Evolutionary conservation across 805 yeast species (phyloP).

Genomic region (Vanderwaltozyma yarrowii): DNA sequence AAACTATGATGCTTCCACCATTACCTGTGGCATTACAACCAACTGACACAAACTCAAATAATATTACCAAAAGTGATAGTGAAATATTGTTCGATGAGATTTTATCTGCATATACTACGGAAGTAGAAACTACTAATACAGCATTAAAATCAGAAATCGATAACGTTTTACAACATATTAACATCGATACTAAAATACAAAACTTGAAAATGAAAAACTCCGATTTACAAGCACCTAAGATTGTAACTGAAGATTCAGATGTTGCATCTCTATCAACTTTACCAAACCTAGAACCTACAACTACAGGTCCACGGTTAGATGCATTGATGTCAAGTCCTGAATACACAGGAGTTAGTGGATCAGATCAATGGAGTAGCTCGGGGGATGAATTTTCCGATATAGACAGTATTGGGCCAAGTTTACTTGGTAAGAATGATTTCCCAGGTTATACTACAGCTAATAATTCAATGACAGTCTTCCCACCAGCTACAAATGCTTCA

Average conservation of each 20-base stretch:
- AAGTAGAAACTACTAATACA: neutral
- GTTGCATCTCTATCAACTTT: neutral
- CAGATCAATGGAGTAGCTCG: constrained; percentile 16
- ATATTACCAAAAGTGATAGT: constrained; percentile 7
- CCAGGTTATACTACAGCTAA: neutral
- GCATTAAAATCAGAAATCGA: constrained; percentile 13
- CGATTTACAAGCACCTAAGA: neutral
- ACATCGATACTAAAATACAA: constrained; percentile 3
- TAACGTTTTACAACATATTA: constrained; percentile 12
- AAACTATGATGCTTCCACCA: neutral
- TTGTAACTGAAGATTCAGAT: constrained; percentile 1
- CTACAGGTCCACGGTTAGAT: constrained; percentile 2
- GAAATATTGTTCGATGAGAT: constrained; percentile 23
- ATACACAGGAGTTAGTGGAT: constrained; percentile 13
- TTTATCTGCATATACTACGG: constrained; percentile 15
- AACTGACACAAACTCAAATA: neutral
- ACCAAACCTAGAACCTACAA: constrained; percentile 4
- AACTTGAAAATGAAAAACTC: constrained; percentile 3
- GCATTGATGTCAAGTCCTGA: constrained; percentile 20
- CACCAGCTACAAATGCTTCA: too few species aligned
- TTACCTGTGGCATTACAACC: neutral
- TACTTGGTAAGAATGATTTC: neutral
- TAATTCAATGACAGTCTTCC: neutral
- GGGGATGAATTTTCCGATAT: constrained; percentile 17
- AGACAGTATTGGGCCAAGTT: neutral